Percentiles rank a stretch among this genome's conserved stretches.
These are phyloP conservation scores for Metschnikowia anglica DNA, from an alignment of 805 yeast species.

Conservation along the genomic window DNA sequence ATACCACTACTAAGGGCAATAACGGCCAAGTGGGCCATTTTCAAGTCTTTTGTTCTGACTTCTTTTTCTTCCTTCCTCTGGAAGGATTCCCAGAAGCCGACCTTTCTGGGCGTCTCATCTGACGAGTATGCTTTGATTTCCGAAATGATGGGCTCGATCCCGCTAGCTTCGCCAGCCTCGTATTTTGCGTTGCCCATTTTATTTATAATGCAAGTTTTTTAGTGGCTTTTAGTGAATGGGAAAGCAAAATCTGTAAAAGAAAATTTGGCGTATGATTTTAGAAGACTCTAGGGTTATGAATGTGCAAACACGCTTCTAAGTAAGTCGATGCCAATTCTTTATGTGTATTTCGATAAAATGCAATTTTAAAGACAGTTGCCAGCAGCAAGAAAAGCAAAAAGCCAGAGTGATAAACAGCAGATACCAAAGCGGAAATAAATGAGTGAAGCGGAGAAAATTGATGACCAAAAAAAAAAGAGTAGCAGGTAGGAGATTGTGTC, in stretches of 20 bases:
- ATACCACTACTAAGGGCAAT: conserved; percentile 39
- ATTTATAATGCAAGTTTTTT: too few species aligned
- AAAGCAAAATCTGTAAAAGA: too few species aligned
- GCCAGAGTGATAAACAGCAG: neutral
- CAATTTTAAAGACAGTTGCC: neutral
- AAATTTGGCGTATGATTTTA: too few species aligned
- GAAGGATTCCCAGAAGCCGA: conserved; percentile 20
- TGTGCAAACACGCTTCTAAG: too few species aligned
- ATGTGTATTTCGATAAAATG: neutral
- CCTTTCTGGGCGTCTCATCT: conserved; percentile 3
- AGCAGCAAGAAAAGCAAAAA: neutral
- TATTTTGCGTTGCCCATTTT: conserved; percentile 9
- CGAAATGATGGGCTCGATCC: conserved; percentile 20
- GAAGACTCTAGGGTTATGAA: too few species aligned
- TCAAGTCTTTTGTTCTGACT: conserved; percentile 16
- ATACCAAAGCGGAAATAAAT: neutral
- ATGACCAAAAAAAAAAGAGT: neutral
- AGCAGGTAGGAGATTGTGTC: neutral
- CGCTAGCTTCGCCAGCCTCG: conserved; percentile 10
- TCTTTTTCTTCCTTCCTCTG: conserved; percentile 15
- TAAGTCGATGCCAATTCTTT: too few species aligned
- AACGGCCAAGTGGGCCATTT: conserved; percentile 30
- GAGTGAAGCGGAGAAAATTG: neutral
- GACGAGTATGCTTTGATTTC: conserved; percentile 16
- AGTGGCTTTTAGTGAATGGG: too few species aligned